phyloP scores from a whole-genome alignment of 139 green algal genomes.

The Chloropicon primus region DNA sequence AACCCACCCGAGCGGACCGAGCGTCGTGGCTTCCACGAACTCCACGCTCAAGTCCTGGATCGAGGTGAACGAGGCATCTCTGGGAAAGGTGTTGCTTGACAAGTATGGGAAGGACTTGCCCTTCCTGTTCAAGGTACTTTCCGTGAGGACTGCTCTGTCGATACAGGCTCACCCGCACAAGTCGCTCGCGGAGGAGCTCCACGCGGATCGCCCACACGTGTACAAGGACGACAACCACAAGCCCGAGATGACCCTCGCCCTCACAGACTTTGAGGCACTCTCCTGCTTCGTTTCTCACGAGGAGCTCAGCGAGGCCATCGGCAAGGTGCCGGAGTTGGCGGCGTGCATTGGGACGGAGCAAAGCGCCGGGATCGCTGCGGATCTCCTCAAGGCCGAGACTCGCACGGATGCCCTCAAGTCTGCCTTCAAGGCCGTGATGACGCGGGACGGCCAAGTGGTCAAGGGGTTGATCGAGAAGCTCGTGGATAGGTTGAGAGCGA shows the following conservation, averaged over 20 bases:
- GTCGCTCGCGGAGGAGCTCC: constrained; percentile 69
- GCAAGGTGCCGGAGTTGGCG: background rate
- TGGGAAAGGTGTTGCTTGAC: constrained; percentile 43
- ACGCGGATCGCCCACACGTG: constrained; percentile 59
- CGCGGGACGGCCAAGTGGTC: constrained; percentile 23
- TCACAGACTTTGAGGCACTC: constrained; percentile 78
- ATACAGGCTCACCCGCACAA: constrained; percentile 99
- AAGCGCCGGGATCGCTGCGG: background rate
- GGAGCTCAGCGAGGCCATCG: constrained; percentile 28
- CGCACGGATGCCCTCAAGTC: background rate
- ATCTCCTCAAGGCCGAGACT: background rate
- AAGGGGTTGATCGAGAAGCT: constrained; percentile 24
- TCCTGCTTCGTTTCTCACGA: constrained; percentile 62
- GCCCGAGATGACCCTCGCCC: constrained; percentile 92
- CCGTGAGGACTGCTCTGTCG: constrained; percentile 80
- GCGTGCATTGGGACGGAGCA: background rate
- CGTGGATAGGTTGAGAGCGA: constrained; percentile 37
- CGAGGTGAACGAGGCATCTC: constrained; percentile 27
- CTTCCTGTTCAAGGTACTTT: constrained; percentile 96
- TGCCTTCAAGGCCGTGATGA: constrained; percentile 82
- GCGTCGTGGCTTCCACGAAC: constrained; percentile 30
- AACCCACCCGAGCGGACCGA: constrained; percentile 78
- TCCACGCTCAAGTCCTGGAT: constrained; percentile 48
- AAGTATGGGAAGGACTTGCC: constrained; percentile 65
- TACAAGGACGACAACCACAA: constrained; percentile 94